These are phyloP conservation scores for Pseudogymnoascus sp. DNA, from an alignment of 2,329 filamentous ascomycete species.

Conservation along the genomic window DNA sequence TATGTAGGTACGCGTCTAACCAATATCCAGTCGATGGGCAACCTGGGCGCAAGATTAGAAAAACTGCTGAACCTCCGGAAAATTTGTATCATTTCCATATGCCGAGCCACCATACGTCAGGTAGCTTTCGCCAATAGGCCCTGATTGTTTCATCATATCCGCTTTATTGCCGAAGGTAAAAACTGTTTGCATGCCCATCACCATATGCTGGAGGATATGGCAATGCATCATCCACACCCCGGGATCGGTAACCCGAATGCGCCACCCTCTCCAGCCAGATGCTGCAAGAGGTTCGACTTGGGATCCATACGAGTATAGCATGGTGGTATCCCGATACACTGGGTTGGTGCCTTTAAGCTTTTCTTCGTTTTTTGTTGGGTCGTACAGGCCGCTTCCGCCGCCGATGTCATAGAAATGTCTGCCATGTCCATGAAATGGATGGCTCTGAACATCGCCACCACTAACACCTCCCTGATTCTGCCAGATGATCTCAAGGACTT, in stretches of 20 bases:
- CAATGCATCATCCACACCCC: constrained; percentile 46
- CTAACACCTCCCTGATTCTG: constrained; percentile 24
- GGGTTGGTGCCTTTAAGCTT: constrained; percentile 25
- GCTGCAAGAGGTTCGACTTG: too few relatives aligned
- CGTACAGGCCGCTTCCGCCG: constrained; percentile 37
- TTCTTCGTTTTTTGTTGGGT: constrained; percentile 33
- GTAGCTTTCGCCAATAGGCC: too few relatives aligned
- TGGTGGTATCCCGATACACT: constrained; percentile 32
- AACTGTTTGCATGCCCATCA: constrained; percentile 28
- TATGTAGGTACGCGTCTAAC: background rate
- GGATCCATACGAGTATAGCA: constrained; percentile 38
- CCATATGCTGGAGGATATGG: constrained; percentile 41
- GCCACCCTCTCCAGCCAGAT: constrained; percentile 40
- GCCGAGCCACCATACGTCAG: too few relatives aligned
- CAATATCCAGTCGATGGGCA: too few relatives aligned
- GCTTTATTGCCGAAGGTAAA: too few relatives aligned
- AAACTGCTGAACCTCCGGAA: too few relatives aligned
- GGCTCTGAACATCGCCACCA: constrained; percentile 8
- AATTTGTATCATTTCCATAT: too few relatives aligned
- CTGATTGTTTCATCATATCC: too few relatives aligned
- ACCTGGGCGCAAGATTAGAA: too few relatives aligned
- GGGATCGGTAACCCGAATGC: constrained; percentile 38
- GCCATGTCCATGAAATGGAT: constrained; percentile 36
- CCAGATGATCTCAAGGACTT: constrained; percentile 35
- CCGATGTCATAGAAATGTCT: constrained; percentile 39